phyloP scores from a whole-genome alignment of 345 rosid species.

The Acer saccharum region DNA sequence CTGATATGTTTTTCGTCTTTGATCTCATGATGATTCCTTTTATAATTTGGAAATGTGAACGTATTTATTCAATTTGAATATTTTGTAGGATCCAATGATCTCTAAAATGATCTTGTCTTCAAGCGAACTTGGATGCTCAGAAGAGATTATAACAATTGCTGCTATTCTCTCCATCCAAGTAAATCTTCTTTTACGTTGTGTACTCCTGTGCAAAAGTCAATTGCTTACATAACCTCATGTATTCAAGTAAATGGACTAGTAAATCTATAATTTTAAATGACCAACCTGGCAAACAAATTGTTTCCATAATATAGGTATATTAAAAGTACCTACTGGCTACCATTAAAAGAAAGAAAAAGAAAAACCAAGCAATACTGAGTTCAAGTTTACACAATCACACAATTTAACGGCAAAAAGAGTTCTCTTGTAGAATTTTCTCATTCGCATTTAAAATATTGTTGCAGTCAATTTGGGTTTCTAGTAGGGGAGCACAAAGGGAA shows the following conservation, averaged over 20 bases:
- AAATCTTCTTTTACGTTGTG: constrained; percentile 15
- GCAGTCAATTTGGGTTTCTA: constrained; percentile 93
- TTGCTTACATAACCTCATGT: neutral
- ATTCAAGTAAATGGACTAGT: neutral
- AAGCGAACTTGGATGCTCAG: constrained; percentile 82
- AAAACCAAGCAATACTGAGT: neutral
- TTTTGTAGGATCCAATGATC: constrained; percentile 84
- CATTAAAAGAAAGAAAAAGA: neutral
- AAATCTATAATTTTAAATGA: neutral
- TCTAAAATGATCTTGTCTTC: constrained; percentile 96
- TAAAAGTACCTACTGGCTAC: neutral
- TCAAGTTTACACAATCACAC: neutral
- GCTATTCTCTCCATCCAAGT: constrained; percentile 92
- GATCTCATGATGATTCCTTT: neutral
- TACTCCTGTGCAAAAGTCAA: neutral
- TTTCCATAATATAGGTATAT: neutral
- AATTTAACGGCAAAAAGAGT: neutral
- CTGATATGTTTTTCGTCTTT: neutral
- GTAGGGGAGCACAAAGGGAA: constrained; percentile 76
- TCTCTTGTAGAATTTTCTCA: neutral
- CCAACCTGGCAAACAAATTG: neutral
- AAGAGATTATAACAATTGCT: constrained; percentile 83
- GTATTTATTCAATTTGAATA: neutral
- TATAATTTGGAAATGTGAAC: neutral
- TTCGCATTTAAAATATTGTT: constrained; percentile 20